Conservation (phyloP, 2,329 filamentous ascomycete genomes). For the Madurella fahalii region DNA sequence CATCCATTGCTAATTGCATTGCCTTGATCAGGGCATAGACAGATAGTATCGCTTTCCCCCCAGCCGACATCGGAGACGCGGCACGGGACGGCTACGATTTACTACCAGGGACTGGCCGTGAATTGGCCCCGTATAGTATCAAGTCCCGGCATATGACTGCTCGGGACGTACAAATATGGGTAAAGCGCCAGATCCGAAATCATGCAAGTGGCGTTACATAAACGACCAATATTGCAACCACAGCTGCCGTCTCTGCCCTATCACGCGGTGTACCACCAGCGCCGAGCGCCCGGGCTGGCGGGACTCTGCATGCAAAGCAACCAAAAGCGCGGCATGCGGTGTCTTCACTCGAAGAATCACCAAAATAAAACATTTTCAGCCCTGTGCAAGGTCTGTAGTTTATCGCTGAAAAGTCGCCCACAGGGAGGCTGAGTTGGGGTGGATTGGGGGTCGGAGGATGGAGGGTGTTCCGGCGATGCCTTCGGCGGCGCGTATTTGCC, state of each 20-base stretch:
- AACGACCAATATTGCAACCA: neutral
- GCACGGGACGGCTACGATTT: too few relatives aligned
- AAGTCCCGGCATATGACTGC: too few relatives aligned
- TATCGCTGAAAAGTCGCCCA: neutral
- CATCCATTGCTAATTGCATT: too few relatives aligned
- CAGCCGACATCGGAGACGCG: too few relatives aligned
- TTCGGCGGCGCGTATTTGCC: neutral
- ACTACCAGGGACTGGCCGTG: too few relatives aligned
- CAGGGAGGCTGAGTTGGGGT: neutral
- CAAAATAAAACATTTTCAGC: neutral
- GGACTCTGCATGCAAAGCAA: neutral
- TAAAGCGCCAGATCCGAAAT: neutral
- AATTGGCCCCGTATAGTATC: too few relatives aligned
- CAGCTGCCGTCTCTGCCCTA: neutral
- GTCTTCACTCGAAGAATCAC: neutral
- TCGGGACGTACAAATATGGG: too few relatives aligned
- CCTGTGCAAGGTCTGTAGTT: neutral
- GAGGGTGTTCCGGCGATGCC: neutral
- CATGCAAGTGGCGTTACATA: neutral
- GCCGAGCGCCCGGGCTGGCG: neutral
- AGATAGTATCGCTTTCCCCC: too few relatives aligned
- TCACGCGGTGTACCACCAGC: neutral
- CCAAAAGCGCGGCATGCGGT: neutral
- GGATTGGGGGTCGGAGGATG: neutral
- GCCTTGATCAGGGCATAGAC: too few relatives aligned